Evolutionary conservation across 176 grass and related monocot genomes (phyloP), one percentile per base, ranked within the genome.

Genomic region (Juncus inflexus): DNA sequence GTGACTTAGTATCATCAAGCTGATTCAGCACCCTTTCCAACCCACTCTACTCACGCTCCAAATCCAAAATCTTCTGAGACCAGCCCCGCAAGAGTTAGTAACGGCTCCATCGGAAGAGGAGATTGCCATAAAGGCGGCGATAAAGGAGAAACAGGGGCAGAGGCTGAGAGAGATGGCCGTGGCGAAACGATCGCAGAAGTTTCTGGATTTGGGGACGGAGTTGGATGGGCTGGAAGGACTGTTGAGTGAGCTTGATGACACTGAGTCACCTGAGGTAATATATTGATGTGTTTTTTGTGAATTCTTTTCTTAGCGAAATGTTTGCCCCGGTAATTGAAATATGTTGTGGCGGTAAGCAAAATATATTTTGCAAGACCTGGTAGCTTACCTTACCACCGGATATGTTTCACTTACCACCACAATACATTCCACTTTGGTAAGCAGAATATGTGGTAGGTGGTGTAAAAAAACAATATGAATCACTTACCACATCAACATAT

Each of bases 101-200:
- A 75, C 73, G 10, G 87, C 68, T 12, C 92, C 92, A 42, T 91
- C 92, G 13, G 82, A 97, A 83, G 92, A 97, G 85, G 92, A 97
- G 60, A 84, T 97, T 66, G 82, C 88, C 57, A 86, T 87, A 75
- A 97, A 90, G 75, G 92, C 88, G 58, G 92, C 92, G 45, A 65
- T 78, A 65, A 97, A 79, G 82, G 92, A 97, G 78, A 97, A 97
- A 80, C 85, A 90, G 77, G 80, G 92, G 7, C 92, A 97, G 61
- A 83, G 88, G 42, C 82, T 91, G 16, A 82, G 92, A 12, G 94
- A 97, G 5, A 89, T 91, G 85, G 94, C 94, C 83, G 94, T 87
- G 71, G 67, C 75, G 67, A 91, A 88, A 76, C 87, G 75, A 64
- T 89, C 80, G 64, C 70, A 80, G 58, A 97, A 87, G 81, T 91